phyloP scores from a whole-genome alignment of 2,329 filamentous ascomycete genomes.

The Magnaporthiopsis poae region DNA sequence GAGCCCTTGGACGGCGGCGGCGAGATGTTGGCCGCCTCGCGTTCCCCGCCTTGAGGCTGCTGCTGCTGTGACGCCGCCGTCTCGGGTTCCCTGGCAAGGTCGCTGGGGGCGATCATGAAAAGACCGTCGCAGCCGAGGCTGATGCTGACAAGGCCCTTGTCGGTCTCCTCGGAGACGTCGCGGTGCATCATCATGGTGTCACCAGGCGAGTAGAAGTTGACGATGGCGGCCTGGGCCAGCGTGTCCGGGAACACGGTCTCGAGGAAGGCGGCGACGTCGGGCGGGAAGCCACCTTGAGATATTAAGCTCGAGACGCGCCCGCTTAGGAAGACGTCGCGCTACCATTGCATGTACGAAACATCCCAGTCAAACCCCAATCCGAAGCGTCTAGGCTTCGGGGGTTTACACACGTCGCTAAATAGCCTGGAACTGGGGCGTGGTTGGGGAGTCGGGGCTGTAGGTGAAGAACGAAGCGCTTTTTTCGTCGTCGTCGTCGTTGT shows the following conservation, averaged over 20 bases:
- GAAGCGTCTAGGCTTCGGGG: too few species aligned
- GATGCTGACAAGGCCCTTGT: slow-evolving; percentile 70
- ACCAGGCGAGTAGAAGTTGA: slow-evolving; percentile 84
- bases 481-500: not conserved
- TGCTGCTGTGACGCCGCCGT: slow-evolving; percentile 5
- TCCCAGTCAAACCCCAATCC: too few species aligned
- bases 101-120: slow-evolving; percentile 69
- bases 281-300: too few species aligned
- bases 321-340: too few species aligned
- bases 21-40: not conserved
- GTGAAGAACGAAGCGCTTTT: slow-evolving; percentile 6
- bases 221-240: slow-evolving; percentile 75
- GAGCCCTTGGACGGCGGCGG: slow-evolving; percentile 12
- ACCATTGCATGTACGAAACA: too few species aligned
- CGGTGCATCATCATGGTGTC: slow-evolving; percentile 89
- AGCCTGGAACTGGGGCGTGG: slow-evolving; percentile 36
- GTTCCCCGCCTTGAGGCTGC: slow-evolving; percentile 15
- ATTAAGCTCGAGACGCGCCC: too few species aligned
- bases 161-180: slow-evolving; percentile 79
- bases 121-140: slow-evolving; percentile 84
- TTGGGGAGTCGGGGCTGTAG: slow-evolving; percentile 27
- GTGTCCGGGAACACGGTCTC: slow-evolving; percentile 65
- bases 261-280: slow-evolving; percentile 60
- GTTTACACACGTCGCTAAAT: too few species aligned
- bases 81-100: slow-evolving; percentile 22